A percentile compares a stretch with the other conserved stretches of the same genome.
Evolutionary conservation across 805 yeast species (phyloP).

Genomic region (Suhomyces prunicola): DNA sequence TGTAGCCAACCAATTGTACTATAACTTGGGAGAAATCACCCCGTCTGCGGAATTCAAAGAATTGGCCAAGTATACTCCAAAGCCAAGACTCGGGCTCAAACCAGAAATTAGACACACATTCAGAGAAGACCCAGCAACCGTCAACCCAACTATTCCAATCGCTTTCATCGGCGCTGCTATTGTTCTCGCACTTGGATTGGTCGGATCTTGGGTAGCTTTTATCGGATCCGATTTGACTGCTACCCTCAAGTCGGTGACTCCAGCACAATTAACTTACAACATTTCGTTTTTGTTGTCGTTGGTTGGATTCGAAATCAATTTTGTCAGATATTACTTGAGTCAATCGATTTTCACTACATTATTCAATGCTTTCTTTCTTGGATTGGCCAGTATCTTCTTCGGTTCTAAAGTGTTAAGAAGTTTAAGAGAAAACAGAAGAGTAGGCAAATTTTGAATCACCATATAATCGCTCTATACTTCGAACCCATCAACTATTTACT

Average conservation of each 20-base stretch:
- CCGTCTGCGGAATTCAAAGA: constrained; percentile 26
- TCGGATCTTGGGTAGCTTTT: constrained; percentile 42
- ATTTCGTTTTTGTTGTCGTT: constrained; percentile 48
- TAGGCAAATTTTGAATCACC: constrained; percentile 17
- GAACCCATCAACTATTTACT: background rate
- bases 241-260: constrained; percentile 33
- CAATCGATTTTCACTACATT: constrained; percentile 61
- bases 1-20: constrained; percentile 18
- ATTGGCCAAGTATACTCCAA: constrained; percentile 18
- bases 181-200: constrained; percentile 39
- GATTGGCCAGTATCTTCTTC: constrained; percentile 52
- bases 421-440: constrained; percentile 31
- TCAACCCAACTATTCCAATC: constrained; percentile 49
- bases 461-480: background rate
- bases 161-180: constrained; percentile 46
- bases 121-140: constrained; percentile 50
- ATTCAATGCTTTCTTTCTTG: constrained; percentile 44
- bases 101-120: constrained; percentile 67
- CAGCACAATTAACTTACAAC: constrained; percentile 33
- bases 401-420: constrained; percentile 67
- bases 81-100: constrained; percentile 43
- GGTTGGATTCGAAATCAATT: constrained; percentile 49
- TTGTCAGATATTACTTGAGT: constrained; percentile 56
- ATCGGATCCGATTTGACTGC: constrained; percentile 29
- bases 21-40: constrained; percentile 27